Conservation (phyloP, 2,329 filamentous ascomycete species). For the Trichothecium sympodiale region DNA sequence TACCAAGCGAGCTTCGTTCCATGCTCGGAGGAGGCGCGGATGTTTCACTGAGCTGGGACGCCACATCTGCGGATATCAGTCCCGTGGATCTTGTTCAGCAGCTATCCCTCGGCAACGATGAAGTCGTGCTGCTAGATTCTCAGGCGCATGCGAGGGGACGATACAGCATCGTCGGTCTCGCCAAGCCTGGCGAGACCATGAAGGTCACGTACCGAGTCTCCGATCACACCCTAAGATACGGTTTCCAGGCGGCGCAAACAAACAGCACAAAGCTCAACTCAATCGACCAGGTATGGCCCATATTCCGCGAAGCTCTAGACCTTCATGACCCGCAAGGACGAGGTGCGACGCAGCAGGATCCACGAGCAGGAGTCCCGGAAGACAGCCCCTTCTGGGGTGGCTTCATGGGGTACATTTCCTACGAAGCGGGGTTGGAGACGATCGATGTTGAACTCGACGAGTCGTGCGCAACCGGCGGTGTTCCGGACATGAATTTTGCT, state of each 20-base stretch:
- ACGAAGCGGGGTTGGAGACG: slow-evolving; percentile 8
- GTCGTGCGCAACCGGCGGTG: neutral
- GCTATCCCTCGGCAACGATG: slow-evolving; percentile 1
- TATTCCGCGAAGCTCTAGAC: slow-evolving; percentile 4
- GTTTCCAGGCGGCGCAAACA: neutral
- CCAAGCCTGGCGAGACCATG: slow-evolving; percentile 2
- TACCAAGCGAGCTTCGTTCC: neutral
- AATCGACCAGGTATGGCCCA: slow-evolving; percentile 5
- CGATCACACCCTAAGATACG: slow-evolving; percentile 2
- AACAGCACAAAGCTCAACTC: neutral
- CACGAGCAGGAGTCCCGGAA: neutral
- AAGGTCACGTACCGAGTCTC: slow-evolving; percentile 6
- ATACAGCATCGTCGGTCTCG: slow-evolving; percentile 6
- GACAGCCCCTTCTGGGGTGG: slow-evolving; percentile 7
- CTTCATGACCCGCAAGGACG: neutral
- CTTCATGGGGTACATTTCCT: slow-evolving; percentile 9
- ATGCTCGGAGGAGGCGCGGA: neutral
- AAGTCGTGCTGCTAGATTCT: slow-evolving; percentile 5
- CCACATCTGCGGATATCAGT: neutral
- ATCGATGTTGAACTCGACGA: slow-evolving; percentile 1
- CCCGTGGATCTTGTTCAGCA: slow-evolving; percentile 1
- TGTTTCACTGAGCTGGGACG: slow-evolving; percentile 1
- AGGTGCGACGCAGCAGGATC: neutral
- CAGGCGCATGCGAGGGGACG: slow-evolving; percentile 5
- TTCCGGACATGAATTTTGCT: slow-evolving; percentile 4